Percentiles rank a stretch among this genome's conserved stretches.
phyloP scores from a whole-genome alignment of 2,329 filamentous ascomycete species.

The Davidsoniella neocaledoniae region DNA sequence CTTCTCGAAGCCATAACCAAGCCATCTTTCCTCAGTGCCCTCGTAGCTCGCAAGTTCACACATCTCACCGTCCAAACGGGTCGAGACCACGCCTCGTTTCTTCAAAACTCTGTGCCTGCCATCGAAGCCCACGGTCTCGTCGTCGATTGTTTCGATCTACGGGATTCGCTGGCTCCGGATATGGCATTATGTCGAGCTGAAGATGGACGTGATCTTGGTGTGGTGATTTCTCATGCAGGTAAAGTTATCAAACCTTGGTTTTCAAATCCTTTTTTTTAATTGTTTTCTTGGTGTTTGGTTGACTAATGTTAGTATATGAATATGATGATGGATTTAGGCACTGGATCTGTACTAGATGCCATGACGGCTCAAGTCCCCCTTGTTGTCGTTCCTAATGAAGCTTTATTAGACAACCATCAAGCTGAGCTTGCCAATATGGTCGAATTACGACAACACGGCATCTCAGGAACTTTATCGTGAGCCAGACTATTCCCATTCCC shows the following conservation, averaged over 20 bases:
- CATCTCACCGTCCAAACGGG: constrained; percentile 70
- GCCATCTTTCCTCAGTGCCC: constrained; percentile 41
- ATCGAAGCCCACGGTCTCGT: constrained; percentile 16
- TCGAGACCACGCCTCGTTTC: constrained; percentile 42
- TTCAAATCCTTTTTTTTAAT: not conserved
- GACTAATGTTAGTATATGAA: not conserved
- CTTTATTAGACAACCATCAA: constrained; percentile 80
- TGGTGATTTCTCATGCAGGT: constrained; percentile 86
- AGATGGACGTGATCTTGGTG: constrained; percentile 35
- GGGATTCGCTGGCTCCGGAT: constrained; percentile 5
- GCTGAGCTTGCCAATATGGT: constrained; percentile 68
- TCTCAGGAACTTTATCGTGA: constrained; percentile 7
- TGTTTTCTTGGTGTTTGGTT: not conserved
- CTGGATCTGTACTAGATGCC: constrained; percentile 75
- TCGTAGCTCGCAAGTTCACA: constrained; percentile 47
- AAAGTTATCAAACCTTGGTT: constrained; percentile 12
- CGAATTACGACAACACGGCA: constrained; percentile 20
- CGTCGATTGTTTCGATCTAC: constrained; percentile 17
- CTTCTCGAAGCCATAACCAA: constrained; percentile 52
- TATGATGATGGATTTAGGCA: constrained; percentile 37
- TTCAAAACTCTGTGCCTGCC: not conserved
- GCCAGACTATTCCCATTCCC: not conserved
- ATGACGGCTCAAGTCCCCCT: constrained; percentile 57
- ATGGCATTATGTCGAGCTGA: constrained; percentile 8
- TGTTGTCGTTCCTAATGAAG: constrained; percentile 77